Evolutionary conservation across 139 green algal genomes (phyloP).

Genomic region (Picochlorum sp.): DNA sequence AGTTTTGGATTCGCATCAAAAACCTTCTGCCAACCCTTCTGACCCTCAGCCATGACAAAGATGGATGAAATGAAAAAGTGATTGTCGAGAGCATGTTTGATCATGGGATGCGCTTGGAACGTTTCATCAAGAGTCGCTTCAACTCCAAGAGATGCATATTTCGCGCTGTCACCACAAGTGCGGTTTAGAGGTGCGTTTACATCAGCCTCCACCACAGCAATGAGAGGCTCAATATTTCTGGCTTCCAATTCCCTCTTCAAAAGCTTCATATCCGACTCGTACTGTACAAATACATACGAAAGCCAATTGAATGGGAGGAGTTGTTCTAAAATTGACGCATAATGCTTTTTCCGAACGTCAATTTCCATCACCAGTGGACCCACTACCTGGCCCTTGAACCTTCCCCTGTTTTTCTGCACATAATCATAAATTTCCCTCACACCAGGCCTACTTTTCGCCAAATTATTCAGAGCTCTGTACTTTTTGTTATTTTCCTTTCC

Average conservation of each 20-base stretch:
- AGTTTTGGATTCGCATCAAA: slow-evolving; percentile 5
- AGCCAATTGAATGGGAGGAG: slow-evolving; percentile 24
- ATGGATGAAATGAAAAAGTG: slow-evolving; percentile 29
- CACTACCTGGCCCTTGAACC: slow-evolving; percentile 44
- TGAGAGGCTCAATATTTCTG: slow-evolving; percentile 9
- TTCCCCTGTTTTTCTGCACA: slow-evolving; percentile 27
- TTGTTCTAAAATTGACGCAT: slow-evolving; percentile 44
- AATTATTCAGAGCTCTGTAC: slow-evolving; percentile 22
- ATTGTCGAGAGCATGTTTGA: slow-evolving; percentile 57
- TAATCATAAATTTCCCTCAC: slow-evolving; percentile 27
- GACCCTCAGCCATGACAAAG: slow-evolving; percentile 21
- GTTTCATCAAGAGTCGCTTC: slow-evolving; percentile 62
- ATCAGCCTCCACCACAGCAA: slow-evolving; percentile 25
- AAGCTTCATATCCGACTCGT: slow-evolving; percentile 40
- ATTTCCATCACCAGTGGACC: slow-evolving; percentile 59
- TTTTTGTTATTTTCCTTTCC: slow-evolving; percentile 19
- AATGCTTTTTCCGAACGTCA: slow-evolving; percentile 27
- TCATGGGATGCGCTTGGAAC: slow-evolving; percentile 54
- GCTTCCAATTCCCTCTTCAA: slow-evolving; percentile 10
- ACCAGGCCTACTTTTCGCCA: slow-evolving; percentile 18
- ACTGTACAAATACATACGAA: slow-evolving; percentile 37
- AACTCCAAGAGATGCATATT: slow-evolving; percentile 43
- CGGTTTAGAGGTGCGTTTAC: slow-evolving; percentile 19
- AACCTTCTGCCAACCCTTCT: background rate
- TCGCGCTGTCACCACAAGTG: slow-evolving; percentile 13